Evolutionary conservation across 192 early-diverging fungal species (phyloP), one percentile per base, ranked within the genome.

Genomic region (Coemansia sp.): DNA sequence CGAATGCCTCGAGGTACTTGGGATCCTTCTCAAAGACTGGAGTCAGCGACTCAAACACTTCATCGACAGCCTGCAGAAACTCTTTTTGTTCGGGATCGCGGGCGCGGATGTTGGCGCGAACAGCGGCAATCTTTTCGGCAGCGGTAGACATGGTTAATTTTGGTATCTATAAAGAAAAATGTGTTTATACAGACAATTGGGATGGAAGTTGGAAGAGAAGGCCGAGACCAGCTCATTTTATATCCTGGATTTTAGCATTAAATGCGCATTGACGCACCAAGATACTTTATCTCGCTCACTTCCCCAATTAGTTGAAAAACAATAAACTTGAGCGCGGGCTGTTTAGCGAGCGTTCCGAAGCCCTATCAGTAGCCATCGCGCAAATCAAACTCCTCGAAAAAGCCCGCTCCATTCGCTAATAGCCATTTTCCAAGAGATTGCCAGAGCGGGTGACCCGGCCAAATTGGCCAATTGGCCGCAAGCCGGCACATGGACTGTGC

Each of bases 11-110:
- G 58, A 80, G 54, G 59, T 80, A 73, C 52, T 66, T 53, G 43
- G 68, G 68, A 45, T 71, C 63, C 57, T 70, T 66, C 61, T 70
- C 68, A 49, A 80, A 72, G 60, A 76, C 73, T 5, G 78, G 73
- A 11, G 61, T 71, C 58, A 80, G 59, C 33, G 72, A 76, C 55
- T 70, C 72, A 46, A 76, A 70, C 33, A 80, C 72, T 54, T 80
- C 78, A 19, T 68, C 70, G 48, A 80, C 78, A 36, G 78, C 78
- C 56, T 80, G 78, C 39, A 72, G 60, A 52, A 80, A 80, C 69
- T 81, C 70, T 48, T 63, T 63, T 65, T 75, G 72, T 20, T 68
- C 66, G 57, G 72, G 65, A 36, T 75, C 72, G 54, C 72, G 72
- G 35, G 56, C 47, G 41, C 61, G 65, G 46, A 75, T 61, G 61